phyloP scores from a whole-genome alignment of 768 basidiomycete genomes.

The Termitomyces eurrhizus region DNA sequence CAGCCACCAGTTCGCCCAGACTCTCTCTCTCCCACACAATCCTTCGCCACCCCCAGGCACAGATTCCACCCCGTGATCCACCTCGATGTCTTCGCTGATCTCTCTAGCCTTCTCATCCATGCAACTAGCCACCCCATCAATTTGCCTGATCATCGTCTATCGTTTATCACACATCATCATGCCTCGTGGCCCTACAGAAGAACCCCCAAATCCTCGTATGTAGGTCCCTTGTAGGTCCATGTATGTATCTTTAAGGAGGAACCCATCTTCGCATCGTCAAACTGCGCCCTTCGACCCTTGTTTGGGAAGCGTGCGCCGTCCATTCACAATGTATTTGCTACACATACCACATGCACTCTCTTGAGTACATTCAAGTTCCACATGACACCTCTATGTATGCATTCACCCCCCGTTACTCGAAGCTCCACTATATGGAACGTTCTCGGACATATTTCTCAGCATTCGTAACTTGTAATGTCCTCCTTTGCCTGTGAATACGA shows the following conservation, averaged over 20 bases:
- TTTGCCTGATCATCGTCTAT: slow-evolving; percentile 4
- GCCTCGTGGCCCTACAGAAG: slow-evolving; percentile 1
- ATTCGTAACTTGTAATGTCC: slow-evolving; percentile 3
- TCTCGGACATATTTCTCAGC: background rate
- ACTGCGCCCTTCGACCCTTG: background rate
- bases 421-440: background rate
- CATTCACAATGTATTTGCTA: background rate
- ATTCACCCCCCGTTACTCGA: background rate
- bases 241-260: background rate
- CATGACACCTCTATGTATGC: background rate
- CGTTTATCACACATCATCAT: slow-evolving; percentile 2
- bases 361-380: background rate
- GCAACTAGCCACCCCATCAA: background rate
- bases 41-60: background rate
- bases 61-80: background rate
- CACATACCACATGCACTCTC: background rate
- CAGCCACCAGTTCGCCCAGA: too few species aligned
- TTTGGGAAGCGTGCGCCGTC: background rate
- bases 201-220: background rate
- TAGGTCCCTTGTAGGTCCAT: slow-evolving; percentile 1
- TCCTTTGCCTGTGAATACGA: background rate
- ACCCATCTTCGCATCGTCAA: background rate
- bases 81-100: slow-evolving; percentile 8
- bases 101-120: background rate
- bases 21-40: background rate